Conservation (phyloP, 306 rosid species). For the Cucurbita maxima region DNA sequence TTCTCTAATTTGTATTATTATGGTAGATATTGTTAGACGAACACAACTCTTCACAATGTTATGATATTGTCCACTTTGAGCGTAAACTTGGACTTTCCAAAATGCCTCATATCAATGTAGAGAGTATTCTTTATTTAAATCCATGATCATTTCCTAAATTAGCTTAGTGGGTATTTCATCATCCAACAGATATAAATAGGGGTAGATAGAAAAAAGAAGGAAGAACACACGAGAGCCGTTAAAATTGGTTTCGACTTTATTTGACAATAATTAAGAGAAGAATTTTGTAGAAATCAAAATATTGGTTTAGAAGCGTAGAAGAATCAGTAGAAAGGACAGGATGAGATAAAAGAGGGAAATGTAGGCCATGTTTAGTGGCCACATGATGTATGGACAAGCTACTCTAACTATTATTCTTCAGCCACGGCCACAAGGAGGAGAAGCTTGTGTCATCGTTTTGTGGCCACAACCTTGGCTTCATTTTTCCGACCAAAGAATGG, state of each 20-base stretch:
- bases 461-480: neutral
- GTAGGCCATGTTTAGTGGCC: neutral
- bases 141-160: too few species aligned
- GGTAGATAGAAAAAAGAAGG: neutral
- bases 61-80: too few species aligned
- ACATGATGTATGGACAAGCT: neutral
- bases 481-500: neutral
- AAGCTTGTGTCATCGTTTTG: neutral
- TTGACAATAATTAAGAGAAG: neutral
- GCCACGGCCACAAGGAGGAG: neutral
- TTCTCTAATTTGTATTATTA: neutral
- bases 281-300: neutral
- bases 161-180: too few species aligned
- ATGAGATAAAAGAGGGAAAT: neutral
- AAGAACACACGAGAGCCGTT: neutral
- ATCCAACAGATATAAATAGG: neutral
- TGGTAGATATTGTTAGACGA: too few species aligned
- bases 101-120: too few species aligned
- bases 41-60: too few species aligned
- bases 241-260: neutral
- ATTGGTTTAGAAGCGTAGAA: neutral
- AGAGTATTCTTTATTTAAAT: too few species aligned
- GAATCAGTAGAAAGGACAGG: neutral
- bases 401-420: neutral
- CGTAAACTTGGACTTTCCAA: too few species aligned